Evolutionary conservation across 768 basidiomycete species (phyloP).

Genomic region (Naematelia encephala): DNA sequence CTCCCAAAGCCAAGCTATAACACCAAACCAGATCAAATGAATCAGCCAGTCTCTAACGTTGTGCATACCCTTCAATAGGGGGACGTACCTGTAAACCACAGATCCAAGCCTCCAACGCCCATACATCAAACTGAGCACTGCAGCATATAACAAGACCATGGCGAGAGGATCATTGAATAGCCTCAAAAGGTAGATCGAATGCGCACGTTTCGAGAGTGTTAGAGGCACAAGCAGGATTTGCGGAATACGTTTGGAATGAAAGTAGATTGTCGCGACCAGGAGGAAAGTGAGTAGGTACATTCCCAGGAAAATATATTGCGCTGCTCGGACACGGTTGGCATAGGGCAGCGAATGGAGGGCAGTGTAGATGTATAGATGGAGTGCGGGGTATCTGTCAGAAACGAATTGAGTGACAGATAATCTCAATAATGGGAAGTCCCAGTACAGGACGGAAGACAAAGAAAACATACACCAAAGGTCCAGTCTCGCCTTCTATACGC

Average conservation of each 20-base stretch:
- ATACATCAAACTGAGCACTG: conserved; percentile 64
- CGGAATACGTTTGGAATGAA: conserved; percentile 49
- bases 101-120: conserved; percentile 54
- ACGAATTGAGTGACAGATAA: too few species aligned
- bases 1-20: conserved; percentile 74
- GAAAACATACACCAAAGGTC: conserved; percentile 75
- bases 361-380: conserved; percentile 80
- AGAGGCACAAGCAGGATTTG: conserved; percentile 55
- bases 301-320: conserved; percentile 73
- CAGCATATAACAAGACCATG: conserved; percentile 57
- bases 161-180: conserved; percentile 88
- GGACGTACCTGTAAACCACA: conserved; percentile 67
- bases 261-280: conserved; percentile 68
- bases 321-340: conserved; percentile 57
- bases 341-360: conserved; percentile 63
- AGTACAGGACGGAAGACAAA: not conserved
- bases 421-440: not conserved
- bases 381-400: conserved; percentile 78
- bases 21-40: too few species aligned
- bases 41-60: not conserved
- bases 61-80: not conserved
- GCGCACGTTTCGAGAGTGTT: conserved; percentile 84
- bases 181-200: conserved; percentile 86
- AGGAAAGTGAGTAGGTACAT: conserved; percentile 69
- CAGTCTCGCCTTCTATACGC: conserved; percentile 80